Evolutionary conservation across 108 stramenopile genomes (phyloP).

Genomic region (Cyclotella sp.): DNA sequence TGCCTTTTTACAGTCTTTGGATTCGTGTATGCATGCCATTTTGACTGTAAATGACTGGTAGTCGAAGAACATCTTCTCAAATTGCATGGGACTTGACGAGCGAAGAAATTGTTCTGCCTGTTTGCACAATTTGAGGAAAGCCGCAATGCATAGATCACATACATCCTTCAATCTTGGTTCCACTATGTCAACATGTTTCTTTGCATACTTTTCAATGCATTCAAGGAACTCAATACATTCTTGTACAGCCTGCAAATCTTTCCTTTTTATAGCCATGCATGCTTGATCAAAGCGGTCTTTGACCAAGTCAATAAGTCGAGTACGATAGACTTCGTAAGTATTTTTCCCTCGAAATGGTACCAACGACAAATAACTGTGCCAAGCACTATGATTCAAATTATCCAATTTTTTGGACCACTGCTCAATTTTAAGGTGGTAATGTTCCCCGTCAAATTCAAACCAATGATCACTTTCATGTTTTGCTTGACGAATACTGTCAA

Average conservation of each 20-base stretch:
- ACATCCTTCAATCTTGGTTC: slow-evolving; percentile 20
- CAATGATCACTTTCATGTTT: slow-evolving; percentile 32
- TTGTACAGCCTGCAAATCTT: slow-evolving; percentile 44
- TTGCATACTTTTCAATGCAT: slow-evolving; percentile 30
- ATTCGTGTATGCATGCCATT: slow-evolving; percentile 31
- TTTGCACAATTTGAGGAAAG: slow-evolving; percentile 44
- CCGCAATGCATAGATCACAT: slow-evolving; percentile 14
- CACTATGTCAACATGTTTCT: slow-evolving; percentile 40
- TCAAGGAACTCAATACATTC: slow-evolving; percentile 43
- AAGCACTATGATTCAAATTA: slow-evolving; percentile 9
- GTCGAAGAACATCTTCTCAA: slow-evolving; percentile 57
- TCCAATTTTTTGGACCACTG: slow-evolving; percentile 31
- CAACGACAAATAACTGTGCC: neutral
- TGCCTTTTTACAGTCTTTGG: slow-evolving; percentile 19
- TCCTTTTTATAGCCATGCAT: slow-evolving; percentile 28
- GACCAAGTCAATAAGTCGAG: slow-evolving; percentile 13
- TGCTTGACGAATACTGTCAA: slow-evolving; percentile 22
- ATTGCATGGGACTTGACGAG: slow-evolving; percentile 26
- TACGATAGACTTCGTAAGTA: slow-evolving; percentile 36
- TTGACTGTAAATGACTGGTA: slow-evolving; percentile 48
- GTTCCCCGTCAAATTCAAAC: slow-evolving; percentile 34
- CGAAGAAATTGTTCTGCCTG: slow-evolving; percentile 33
- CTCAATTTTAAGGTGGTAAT: slow-evolving; percentile 30
- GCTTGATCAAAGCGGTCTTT: slow-evolving; percentile 27
- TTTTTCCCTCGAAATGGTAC: slow-evolving; percentile 2